These are phyloP conservation scores for Torulaspora franciscae DNA, from an alignment of 805 yeast genomes.

Conservation along the genomic window DNA sequence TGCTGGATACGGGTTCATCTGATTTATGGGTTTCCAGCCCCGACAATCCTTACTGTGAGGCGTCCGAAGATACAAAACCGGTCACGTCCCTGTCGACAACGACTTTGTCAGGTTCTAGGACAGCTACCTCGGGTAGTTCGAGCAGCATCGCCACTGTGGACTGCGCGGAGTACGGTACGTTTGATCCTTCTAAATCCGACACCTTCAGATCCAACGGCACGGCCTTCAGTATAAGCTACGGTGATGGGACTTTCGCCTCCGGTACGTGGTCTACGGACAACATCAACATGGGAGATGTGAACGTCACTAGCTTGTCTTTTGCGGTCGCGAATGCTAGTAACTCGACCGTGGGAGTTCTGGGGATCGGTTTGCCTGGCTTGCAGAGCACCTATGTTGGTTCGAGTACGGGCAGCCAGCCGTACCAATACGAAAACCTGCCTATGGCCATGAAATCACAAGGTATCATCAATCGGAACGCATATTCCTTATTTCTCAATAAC, in stretches of 20 bases:
- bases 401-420: slow-evolving; percentile 21
- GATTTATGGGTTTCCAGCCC: slow-evolving; percentile 53
- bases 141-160: slow-evolving; percentile 30
- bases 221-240: slow-evolving; percentile 46
- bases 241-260: slow-evolving; percentile 46
- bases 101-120: slow-evolving; percentile 2
- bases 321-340: slow-evolving; percentile 69
- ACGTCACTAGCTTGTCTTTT: slow-evolving; percentile 51
- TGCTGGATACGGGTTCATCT: slow-evolving; percentile 65
- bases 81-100: slow-evolving; percentile 29
- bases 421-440: slow-evolving; percentile 64
- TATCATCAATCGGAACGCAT: slow-evolving; percentile 48
- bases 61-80: slow-evolving; percentile 11
- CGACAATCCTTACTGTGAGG: slow-evolving; percentile 44
- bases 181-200: slow-evolving; percentile 22
- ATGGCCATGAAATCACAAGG: slow-evolving; percentile 54
- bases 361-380: slow-evolving; percentile 64
- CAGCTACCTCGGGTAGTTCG: slow-evolving; percentile 9
- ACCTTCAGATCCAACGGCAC: slow-evolving; percentile 31
- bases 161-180: slow-evolving; percentile 40
- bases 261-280: slow-evolving; percentile 50
- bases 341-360: slow-evolving; percentile 64
- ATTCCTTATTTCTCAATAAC: slow-evolving; percentile 57
- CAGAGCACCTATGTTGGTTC: slow-evolving; percentile 53
- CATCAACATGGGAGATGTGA: slow-evolving; percentile 48